These are phyloP conservation scores for Leptoxyphium fumago DNA, from an alignment of 2,329 filamentous ascomycete species.

Conservation along the genomic window DNA sequence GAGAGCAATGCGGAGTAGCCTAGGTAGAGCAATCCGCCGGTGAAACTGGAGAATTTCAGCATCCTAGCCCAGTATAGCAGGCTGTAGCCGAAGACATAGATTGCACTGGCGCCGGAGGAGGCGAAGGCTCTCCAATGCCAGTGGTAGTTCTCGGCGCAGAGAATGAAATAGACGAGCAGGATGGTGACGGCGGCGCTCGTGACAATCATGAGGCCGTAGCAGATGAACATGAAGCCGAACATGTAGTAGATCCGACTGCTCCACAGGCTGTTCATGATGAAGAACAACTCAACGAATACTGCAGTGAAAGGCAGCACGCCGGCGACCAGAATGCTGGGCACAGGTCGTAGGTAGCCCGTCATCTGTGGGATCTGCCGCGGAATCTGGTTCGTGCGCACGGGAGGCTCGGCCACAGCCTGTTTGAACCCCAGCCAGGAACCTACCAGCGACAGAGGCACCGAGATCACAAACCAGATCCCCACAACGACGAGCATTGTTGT, in stretches of 20 bases:
- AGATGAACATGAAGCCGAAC: conserved; percentile 98
- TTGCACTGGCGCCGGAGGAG: conserved; percentile 76
- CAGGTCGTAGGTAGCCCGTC: conserved; percentile 65
- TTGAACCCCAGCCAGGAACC: conserved; percentile 93
- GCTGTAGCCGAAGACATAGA: conserved; percentile 85
- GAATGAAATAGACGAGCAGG: conserved; percentile 86
- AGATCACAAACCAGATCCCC: conserved; percentile 93
- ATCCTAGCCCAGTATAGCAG: conserved; percentile 83
- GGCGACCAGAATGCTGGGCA: conserved; percentile 83
- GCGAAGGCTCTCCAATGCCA: conserved; percentile 97
- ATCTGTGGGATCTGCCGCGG: conserved; percentile 85
- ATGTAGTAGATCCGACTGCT: conserved; percentile 99
- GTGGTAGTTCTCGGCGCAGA: conserved; percentile 94
- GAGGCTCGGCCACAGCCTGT: conserved; percentile 50
- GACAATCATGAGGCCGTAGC: conserved; percentile 93
- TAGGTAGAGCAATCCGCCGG: conserved; percentile 79
- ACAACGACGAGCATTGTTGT: conserved; percentile 92
- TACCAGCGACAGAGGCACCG: conserved; percentile 73
- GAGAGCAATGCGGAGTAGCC: conserved; percentile 85
- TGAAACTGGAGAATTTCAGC: conserved; percentile 68
- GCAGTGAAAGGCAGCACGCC: conserved; percentile 89
- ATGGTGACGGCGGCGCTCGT: conserved; percentile 87
- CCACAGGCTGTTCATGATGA: conserved; percentile 99
- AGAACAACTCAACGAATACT: conserved; percentile 97
- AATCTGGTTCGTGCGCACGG: conserved; percentile 93